Percentiles rank a stretch among this genome's conserved stretches.
phyloP scores from a whole-genome alignment of 768 basidiomycete species.

The Kwoniella europaea region DNA sequence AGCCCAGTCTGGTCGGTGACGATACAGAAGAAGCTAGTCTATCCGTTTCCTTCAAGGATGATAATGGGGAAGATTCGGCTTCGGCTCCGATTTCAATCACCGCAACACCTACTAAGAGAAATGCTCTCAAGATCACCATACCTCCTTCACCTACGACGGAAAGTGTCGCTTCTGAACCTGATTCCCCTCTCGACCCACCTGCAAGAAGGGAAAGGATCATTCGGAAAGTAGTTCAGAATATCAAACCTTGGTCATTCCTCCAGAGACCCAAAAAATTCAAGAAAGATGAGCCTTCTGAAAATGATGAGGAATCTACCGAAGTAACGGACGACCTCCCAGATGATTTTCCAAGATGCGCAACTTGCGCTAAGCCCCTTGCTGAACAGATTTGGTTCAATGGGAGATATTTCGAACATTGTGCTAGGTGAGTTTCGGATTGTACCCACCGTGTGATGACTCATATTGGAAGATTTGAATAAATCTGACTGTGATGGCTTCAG shows the following conservation, averaged over 20 bases:
- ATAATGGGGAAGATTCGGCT: neutral
- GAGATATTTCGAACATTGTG: constrained; percentile 50
- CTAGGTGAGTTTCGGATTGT: constrained; percentile 30
- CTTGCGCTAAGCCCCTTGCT: constrained; percentile 43
- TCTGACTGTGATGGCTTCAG: constrained; percentile 20
- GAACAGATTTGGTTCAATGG: constrained; percentile 46
- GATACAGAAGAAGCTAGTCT: constrained; percentile 5
- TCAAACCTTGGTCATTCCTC: constrained; percentile 34
- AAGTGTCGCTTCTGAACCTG: constrained; percentile 14
- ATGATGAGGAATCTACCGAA: constrained; percentile 23
- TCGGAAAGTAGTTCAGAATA: constrained; percentile 33
- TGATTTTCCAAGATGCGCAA: constrained; percentile 46
- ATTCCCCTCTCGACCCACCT: constrained; percentile 23
- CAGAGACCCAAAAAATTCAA: constrained; percentile 24
- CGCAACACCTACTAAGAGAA: constrained; percentile 11
- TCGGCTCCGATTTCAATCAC: neutral
- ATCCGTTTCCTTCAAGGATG: constrained; percentile 8
- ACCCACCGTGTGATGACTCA: no score
- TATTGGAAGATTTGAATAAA: neutral
- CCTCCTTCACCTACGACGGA: constrained; percentile 17
- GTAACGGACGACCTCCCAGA: constrained; percentile 35
- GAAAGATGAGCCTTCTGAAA: constrained; percentile 6
- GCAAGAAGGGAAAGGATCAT: constrained; percentile 23
- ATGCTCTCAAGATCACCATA: constrained; percentile 7
- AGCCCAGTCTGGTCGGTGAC: constrained; percentile 1